A percentile compares a stretch with the other conserved stretches of the same genome.
These are phyloP conservation scores for Arthroderma sp. DNA, from an alignment of 2,329 filamentous ascomycete species.

Conservation along the genomic window DNA sequence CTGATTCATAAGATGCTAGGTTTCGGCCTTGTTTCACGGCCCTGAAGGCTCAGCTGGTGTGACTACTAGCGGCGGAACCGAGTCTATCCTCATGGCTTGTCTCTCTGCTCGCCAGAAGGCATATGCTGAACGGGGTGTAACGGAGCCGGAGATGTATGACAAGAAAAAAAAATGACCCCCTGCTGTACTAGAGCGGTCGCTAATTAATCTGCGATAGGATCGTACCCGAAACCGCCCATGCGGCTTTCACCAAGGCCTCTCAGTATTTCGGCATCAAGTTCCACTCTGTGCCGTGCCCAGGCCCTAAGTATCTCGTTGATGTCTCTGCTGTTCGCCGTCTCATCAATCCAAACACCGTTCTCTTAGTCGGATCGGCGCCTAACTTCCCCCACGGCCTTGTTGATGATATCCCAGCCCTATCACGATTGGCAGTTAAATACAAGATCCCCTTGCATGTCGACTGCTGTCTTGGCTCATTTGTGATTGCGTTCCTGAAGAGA, in stretches of 20 bases:
- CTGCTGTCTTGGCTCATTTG: slow-evolving; percentile 92
- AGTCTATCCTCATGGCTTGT: slow-evolving; percentile 94
- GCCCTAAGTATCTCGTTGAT: slow-evolving; percentile 74
- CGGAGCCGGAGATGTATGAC: slow-evolving; percentile 81
- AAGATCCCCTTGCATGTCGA: slow-evolving; percentile 87
- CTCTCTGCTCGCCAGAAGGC: slow-evolving; percentile 83
- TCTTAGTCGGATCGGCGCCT: slow-evolving; percentile 87
- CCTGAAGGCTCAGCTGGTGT: slow-evolving; percentile 77
- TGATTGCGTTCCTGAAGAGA: slow-evolving; percentile 80
- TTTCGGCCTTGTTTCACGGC: slow-evolving; percentile 73
- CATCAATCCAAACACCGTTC: slow-evolving; percentile 84
- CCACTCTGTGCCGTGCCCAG: slow-evolving; percentile 76
- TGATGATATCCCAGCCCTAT: slow-evolving; percentile 79
- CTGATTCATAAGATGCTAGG: slow-evolving; percentile 24
- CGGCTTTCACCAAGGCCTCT: slow-evolving; percentile 89
- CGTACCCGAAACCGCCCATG: slow-evolving; percentile 85
- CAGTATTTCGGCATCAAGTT: slow-evolving; percentile 96
- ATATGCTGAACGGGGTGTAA: slow-evolving; percentile 71
- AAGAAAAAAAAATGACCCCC: neutral
- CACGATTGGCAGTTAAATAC: slow-evolving; percentile 65
- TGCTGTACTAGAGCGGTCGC: neutral
- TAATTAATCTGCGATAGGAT: slow-evolving; percentile 47
- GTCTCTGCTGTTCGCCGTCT: slow-evolving; percentile 65
- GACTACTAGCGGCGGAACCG: slow-evolving; percentile 83
- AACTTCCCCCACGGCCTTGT: slow-evolving; percentile 99